Conservation (phyloP, 2,329 filamentous ascomycete genomes). For the Oidium heveae region DNA sequence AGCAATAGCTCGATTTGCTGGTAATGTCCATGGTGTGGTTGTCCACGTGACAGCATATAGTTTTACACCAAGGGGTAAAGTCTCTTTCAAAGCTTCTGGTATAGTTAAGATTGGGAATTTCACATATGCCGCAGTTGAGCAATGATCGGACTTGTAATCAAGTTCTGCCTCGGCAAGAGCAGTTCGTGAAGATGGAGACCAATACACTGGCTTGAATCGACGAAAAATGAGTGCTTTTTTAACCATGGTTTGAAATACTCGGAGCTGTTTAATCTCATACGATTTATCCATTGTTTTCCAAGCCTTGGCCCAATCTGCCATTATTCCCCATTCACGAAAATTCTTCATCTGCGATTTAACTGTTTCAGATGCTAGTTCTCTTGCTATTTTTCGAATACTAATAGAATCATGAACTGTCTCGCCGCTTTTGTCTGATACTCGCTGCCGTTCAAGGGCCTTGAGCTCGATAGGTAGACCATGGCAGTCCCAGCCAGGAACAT, state of each 20-base stretch:
- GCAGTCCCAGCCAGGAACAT: slow-evolving; percentile 90
- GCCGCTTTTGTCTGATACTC: slow-evolving; percentile 6
- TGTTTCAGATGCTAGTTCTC: slow-evolving; percentile 39
- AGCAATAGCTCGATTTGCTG: slow-evolving; percentile 76
- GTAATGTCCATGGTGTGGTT: slow-evolving; percentile 91
- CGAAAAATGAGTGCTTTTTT: slow-evolving; percentile 50
- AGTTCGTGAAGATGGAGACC: slow-evolving; percentile 56
- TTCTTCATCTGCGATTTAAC: slow-evolving; percentile 47
- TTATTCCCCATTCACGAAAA: slow-evolving; percentile 50
- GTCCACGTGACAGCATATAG: slow-evolving; percentile 89
- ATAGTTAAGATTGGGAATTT: slow-evolving; percentile 40
- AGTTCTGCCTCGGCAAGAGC: slow-evolving; percentile 66
- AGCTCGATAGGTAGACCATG: slow-evolving; percentile 93
- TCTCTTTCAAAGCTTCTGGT: slow-evolving; percentile 19
- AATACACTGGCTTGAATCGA: slow-evolving; percentile 63
- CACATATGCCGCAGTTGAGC: slow-evolving; percentile 52
- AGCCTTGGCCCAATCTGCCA: slow-evolving; percentile 53
- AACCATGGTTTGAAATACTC: slow-evolving; percentile 52
- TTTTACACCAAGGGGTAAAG: slow-evolving; percentile 17
- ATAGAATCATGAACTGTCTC: slow-evolving; percentile 19
- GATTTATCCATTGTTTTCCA: slow-evolving; percentile 59
- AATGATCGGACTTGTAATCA: slow-evolving; percentile 55
- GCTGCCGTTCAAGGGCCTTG: slow-evolving; percentile 40
- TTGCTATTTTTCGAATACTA: slow-evolving; percentile 37
- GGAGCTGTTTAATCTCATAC: slow-evolving; percentile 52